Evolutionary conservation across 23 red algal species (phyloP), one percentile per base, ranked within the genome.

Genomic region (Gracilaria vermiculophylla): DNA sequence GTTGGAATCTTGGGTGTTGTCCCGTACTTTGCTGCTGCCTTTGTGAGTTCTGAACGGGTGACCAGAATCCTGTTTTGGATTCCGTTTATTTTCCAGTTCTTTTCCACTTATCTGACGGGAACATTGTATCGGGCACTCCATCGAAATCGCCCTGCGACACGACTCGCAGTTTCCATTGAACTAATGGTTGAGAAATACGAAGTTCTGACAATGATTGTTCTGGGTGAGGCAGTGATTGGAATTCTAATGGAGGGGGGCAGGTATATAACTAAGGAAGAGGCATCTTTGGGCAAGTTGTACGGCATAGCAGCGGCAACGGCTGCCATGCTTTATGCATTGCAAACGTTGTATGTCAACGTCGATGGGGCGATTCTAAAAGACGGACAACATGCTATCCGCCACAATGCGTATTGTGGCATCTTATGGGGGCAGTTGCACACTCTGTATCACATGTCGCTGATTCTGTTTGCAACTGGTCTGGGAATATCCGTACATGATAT

Each of bases 361-460:
- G 90, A 93, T 45, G 72, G 54, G n/a, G 23, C 35, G 7, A 85
- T 93, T 43, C 44, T 62, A 20, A 84, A 78, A 45, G 71, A 67
- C 24, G 79, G 79, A 14, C 53, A 70, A 20, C 90, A 93, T 69
- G 90, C 90, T 14, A 79, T 93, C 23, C 77, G 90, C 24, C 61
- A 78, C 69, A 75, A 33, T 7, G 54, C 42, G 21, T 11, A 62
- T 17, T 44, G 56, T 32, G 90, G 78, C 40, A 76, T 93, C 51
- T 1, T 86, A 16, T 93, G 90, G 90, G 50, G 78, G 21, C 71
- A 61, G 20, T 14, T 85, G 42, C 90, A 93, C 28, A 76, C 75
- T 23, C 49, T 78, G 39, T 93, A 85, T 45, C 90, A 93, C 56
- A 65, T 78, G n/a, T 80, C 90, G 15, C 80, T 93, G n/a, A 85